Evolutionary conservation across 31 red algal genomes (phyloP).

Genomic region (Asparagopsis taxiformis): DNA sequence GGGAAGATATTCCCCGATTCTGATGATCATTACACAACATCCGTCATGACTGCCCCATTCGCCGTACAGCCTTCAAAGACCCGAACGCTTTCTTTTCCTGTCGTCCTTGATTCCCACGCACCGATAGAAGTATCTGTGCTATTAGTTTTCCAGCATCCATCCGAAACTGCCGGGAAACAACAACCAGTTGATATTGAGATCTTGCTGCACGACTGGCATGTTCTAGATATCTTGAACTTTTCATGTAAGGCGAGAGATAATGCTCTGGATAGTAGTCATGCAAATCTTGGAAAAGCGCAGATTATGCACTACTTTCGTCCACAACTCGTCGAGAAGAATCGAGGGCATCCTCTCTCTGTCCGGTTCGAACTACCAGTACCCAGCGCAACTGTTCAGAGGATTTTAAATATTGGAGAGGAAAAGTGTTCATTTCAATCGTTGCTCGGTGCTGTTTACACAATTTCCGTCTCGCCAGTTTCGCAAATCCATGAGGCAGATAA

Average conservation of each 20-base stretch:
- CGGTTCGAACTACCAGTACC: background rate
- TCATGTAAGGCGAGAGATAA: background rate
- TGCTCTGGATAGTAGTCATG: background rate
- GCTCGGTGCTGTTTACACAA: constrained; percentile 10
- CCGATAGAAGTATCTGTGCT: constrained; percentile 9
- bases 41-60: constrained; percentile 3
- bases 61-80: background rate
- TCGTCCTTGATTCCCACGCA: constrained; percentile 27
- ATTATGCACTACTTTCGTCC: background rate
- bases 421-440: constrained; percentile 4
- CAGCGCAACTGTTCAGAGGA: background rate
- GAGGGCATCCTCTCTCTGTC: background rate
- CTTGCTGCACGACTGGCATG: background rate
- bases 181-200: constrained; percentile 17
- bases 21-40: background rate
- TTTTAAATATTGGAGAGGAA: background rate
- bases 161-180: background rate
- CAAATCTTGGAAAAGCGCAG: background rate
- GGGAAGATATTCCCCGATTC: background rate
- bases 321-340: background rate
- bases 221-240: constrained; percentile 13
- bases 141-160: constrained; percentile 12
- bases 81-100: constrained; percentile 5
- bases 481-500: background rate
- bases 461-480: background rate